A percentile compares a stretch with the other conserved stretches of the same genome.
Evolutionary conservation across 169 alveolate genomes (phyloP).

Genomic region (Babesia bigemina): DNA sequence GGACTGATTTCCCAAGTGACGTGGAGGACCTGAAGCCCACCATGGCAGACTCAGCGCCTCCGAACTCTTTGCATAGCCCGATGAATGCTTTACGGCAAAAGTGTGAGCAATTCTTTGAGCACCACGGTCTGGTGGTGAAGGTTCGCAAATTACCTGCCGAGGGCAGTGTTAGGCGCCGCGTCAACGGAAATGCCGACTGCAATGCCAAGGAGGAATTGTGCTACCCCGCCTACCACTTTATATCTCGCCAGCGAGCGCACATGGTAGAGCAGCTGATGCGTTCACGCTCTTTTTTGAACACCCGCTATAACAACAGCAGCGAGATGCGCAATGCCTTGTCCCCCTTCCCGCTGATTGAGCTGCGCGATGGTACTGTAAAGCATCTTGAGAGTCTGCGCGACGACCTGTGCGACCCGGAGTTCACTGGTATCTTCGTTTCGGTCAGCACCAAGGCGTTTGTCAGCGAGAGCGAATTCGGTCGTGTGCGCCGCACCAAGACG

Average conservation of each 20-base stretch:
- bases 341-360: constrained; percentile 61
- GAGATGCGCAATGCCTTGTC: constrained; percentile 62
- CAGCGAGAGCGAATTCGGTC: constrained; percentile 68
- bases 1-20: constrained; percentile 2
- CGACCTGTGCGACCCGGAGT: constrained; percentile 70
- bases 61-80: not conserved
- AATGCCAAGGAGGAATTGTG: not conserved
- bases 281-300: constrained; percentile 52
- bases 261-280: constrained; percentile 73
- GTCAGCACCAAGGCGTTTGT: constrained; percentile 62
- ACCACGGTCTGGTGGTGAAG: constrained; percentile 61
- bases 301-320: constrained; percentile 47
- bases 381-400: constrained; percentile 40
- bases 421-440: constrained; percentile 68
- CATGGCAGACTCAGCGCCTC: not conserved
- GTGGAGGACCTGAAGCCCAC: constrained; percentile 7
- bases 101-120: constrained; percentile 47
- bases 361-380: constrained; percentile 37
- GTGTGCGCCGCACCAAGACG: constrained; percentile 60
- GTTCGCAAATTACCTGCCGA: constrained; percentile 58
- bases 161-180: not conserved
- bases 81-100: constrained; percentile 12
- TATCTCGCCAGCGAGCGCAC: constrained; percentile 66
- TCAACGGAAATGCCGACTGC: not conserved
- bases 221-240: constrained; percentile 72